These are phyloP conservation scores for Chalaropsis thielavioides DNA, from an alignment of 2,329 filamentous ascomycete genomes.

Conservation along the genomic window DNA sequence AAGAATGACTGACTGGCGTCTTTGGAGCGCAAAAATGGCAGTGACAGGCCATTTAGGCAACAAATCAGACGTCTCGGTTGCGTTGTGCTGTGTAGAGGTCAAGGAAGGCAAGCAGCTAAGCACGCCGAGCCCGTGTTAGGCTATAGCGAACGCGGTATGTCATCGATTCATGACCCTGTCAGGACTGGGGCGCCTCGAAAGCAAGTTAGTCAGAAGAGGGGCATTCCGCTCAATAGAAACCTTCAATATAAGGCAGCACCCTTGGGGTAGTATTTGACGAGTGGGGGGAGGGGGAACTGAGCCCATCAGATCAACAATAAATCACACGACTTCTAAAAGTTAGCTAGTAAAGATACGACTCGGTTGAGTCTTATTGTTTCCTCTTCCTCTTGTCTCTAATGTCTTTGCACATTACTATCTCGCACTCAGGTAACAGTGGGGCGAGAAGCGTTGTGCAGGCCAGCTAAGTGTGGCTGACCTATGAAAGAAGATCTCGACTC, in stretches of 20 bases:
- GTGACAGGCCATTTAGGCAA: background rate
- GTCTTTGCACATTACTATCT: background rate
- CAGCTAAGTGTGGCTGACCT: background rate
- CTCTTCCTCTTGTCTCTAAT: conserved; percentile 3
- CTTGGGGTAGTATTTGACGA: background rate
- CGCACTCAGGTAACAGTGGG: background rate
- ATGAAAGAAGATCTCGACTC: background rate
- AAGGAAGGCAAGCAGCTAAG: background rate
- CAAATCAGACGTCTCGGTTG: background rate
- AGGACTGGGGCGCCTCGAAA: background rate
- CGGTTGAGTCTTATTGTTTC: background rate
- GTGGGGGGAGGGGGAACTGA: background rate
- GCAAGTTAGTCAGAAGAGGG: conserved; percentile 3
- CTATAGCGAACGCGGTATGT: background rate
- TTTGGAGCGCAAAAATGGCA: background rate
- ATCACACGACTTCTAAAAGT: background rate
- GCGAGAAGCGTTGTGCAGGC: background rate
- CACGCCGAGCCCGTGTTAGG: background rate
- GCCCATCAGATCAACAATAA: conserved; percentile 4
- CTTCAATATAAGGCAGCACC: background rate
- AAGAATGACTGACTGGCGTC: background rate
- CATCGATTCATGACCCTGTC: conserved; percentile 4
- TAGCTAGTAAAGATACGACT: background rate
- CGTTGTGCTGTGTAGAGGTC: background rate
- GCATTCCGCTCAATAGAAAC: background rate